Base-by-base conservation (phyloP, 2,329 filamentous ascomycete species). In the Cladophialophora yegresii region DNA sequence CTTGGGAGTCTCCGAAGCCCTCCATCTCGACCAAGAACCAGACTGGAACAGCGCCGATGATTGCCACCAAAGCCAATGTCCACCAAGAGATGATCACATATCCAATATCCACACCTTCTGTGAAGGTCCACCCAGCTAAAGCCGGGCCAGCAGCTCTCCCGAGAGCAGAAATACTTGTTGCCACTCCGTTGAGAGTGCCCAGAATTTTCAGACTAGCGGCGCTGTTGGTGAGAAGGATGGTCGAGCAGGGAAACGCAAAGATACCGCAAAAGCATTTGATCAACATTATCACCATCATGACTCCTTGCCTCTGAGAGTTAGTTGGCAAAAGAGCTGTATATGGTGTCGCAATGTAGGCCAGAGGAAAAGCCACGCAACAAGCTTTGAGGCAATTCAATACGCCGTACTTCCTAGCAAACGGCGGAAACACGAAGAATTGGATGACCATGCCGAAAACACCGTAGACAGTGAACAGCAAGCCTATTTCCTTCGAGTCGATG, bases 221-320 rank as follows among this genome's bases (percentile, higher is more conserved):
- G 9, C 89, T 91, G 77, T 97, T 97, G 30, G 93, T 97, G 43
- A 98, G 84, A 54, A 98, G 82, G 71, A 98, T 97, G 5, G 91
- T 96, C 28, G 85, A 89, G 72, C 91, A 95, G 0, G 95, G 93
- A 75, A 97, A 97, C 0, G 89, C 89, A 72, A 97, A 89, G 68
- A 96, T 95, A 64, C 88, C 87, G 45, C 84, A 85, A 61, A 90
- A 83, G 9, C 89, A 88, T 75, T 96, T 96, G 72, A 88, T 70
- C 49, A 91, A 77, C 81, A 97, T 87, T 43, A 96, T 78, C 0
- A 77, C 64, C 61, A 92, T 82, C 56, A 96, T 80, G 4, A 75
- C 83, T 1, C 79, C 76, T 71, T 89, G 84, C 59, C 90, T 89
- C 1, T 77, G 69, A 1, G 72, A 71, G 10, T 76, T 72, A 0